Base-by-base conservation (phyloP, 2,329 filamentous ascomycete species). In the Plectosphaerella sp. region DNA sequence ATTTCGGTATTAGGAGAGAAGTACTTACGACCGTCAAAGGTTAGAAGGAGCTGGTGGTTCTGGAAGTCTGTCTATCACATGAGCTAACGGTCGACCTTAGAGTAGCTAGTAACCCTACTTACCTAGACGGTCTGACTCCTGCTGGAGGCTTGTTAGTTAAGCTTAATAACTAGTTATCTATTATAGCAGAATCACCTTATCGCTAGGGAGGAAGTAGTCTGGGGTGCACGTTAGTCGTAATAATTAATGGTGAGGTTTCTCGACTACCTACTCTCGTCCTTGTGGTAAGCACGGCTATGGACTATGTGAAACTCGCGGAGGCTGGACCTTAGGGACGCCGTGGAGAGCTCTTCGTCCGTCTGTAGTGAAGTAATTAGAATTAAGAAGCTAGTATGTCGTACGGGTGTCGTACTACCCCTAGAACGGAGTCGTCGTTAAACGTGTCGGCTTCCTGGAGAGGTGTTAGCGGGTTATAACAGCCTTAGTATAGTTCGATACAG, bases 401-500 rank as follows among this genome's bases (percentile, higher is more conserved):
- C 36, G 36, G 6, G 36, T 5, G 14, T 7, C 36, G n/a, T n/a
- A n/a, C n/a, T n/a, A n/a, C n/a, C n/a, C n/a, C n/a, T n/a, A n/a
- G n/a, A n/a, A n/a, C n/a, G n/a, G n/a, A 39, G 36, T 39, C 36
- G 36, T 39, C 36, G n/a, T 39, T 12, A 39, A 39, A 39, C n/a
- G 36, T 39, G 36, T 39, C n/a, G 36, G 36, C 36, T 39, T 39
- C 36, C 36, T 39, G 36, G 36, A 39, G 36, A 39, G 36, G 36
- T 39, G 36, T 39, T 39, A 5, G 36, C 11, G 36, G 36, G 36
- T 39, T 12, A 39, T 12, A 39, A 39, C 22, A 45, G 72, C 6
- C 61, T 68, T 22, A 74, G 73, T 36, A 59, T 75, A 4, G 62
- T 59, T 47, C 72, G 68, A 59, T 76, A 12, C 36, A 12, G 36